phyloP scores from a whole-genome alignment of 148 eudicot genomes.

The Camellia lanceoleosa region DNA sequence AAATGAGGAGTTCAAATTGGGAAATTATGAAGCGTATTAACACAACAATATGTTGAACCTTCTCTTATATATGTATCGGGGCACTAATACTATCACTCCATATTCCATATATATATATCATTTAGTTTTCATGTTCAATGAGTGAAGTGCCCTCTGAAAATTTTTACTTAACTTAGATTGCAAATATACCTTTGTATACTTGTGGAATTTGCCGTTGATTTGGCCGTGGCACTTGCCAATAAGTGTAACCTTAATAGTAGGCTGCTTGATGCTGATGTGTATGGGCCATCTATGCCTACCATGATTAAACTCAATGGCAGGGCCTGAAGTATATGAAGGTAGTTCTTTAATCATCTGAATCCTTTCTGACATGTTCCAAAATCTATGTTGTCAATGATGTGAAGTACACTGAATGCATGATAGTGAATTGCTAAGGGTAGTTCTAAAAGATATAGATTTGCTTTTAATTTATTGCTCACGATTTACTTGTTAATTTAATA shows the following conservation, averaged over 20 bases:
- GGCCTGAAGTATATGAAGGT: slow-evolving; percentile 85
- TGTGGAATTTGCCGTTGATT: slow-evolving; percentile 57
- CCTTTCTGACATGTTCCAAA: not conserved
- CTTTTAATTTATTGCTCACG: not conserved
- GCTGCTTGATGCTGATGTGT: slow-evolving; percentile 89
- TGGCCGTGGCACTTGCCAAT: slow-evolving; percentile 82
- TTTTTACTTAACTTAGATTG: not conserved
- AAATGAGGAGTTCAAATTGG: not conserved
- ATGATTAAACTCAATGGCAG: slow-evolving; percentile 89
- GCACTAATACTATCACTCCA: not conserved
- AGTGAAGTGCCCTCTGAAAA: not conserved
- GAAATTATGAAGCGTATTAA: not conserved
- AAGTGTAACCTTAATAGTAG: slow-evolving; percentile 75
- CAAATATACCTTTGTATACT: slow-evolving; percentile 13
- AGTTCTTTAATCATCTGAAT: slow-evolving; percentile 17
- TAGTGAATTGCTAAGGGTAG: not conserved
- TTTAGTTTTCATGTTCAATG: not conserved
- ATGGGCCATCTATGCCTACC: slow-evolving; percentile 90
- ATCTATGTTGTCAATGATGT: not conserved
- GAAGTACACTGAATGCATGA: not conserved
- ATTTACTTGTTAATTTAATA: not conserved
- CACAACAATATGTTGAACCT: not conserved
- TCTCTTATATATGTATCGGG: not conserved
- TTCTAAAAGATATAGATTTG: not conserved
- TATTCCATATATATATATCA: not conserved